Conservation (phyloP, 345 rosid genomes). For the Gossypium longicalyx region DNA sequence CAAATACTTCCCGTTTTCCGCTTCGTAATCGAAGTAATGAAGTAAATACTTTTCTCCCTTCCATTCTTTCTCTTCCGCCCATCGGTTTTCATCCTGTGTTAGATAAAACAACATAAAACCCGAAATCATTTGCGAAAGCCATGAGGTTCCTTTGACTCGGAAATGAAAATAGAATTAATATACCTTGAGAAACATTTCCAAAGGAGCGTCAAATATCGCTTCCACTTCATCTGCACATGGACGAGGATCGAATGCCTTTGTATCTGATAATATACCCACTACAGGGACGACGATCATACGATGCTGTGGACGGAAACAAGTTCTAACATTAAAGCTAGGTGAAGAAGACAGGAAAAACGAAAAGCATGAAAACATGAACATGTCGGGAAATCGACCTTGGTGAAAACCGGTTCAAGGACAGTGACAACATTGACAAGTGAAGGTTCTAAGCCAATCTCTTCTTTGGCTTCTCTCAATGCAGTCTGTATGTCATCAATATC, state of each 20-base stretch:
- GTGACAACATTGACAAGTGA: slow-evolving; percentile 43
- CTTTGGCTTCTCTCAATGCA: slow-evolving; percentile 61
- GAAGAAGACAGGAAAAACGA: neutral
- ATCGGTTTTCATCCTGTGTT: slow-evolving; percentile 63
- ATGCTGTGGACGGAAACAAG: slow-evolving; percentile 26
- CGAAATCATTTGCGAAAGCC: neutral
- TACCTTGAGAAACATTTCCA: slow-evolving; percentile 77
- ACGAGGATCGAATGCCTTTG: slow-evolving; percentile 41
- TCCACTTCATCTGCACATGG: slow-evolving; percentile 54
- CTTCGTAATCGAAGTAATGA: slow-evolving; percentile 59
- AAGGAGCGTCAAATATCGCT: slow-evolving; percentile 58
- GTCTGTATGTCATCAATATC: slow-evolving; percentile 51
- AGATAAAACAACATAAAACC: neutral
- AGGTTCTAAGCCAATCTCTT: slow-evolving; percentile 62
- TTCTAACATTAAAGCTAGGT: neutral
- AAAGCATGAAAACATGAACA: neutral
- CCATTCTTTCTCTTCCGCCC: slow-evolving; percentile 72
- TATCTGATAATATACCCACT: slow-evolving; percentile 41
- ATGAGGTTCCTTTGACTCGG: neutral
- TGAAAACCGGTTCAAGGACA: slow-evolving; percentile 38
- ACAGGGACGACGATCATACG: slow-evolving; percentile 55
- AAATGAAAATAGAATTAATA: neutral
- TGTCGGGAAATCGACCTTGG: slow-evolving; percentile 29
- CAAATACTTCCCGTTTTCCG: slow-evolving; percentile 40
- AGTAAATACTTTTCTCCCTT: slow-evolving; percentile 55